Percentiles rank a stretch among this genome's conserved stretches.
phyloP scores from a whole-genome alignment of 2,329 filamentous ascomycete species.

The Penicillium brasilianum region DNA sequence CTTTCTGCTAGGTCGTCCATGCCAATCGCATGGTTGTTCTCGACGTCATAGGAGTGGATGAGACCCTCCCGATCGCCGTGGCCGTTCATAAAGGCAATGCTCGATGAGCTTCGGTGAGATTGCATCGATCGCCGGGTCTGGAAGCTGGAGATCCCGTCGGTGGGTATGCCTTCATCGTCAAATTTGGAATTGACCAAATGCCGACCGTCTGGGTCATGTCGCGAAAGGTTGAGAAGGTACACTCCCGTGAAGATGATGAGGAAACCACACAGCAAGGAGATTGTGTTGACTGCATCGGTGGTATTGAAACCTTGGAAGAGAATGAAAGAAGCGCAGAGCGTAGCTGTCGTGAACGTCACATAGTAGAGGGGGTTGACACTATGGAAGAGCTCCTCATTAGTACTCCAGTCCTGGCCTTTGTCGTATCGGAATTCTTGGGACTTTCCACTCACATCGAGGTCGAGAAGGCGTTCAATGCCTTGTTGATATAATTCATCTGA shows the following conservation, averaged over 20 bases:
- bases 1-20: constrained; percentile 79
- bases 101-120: constrained; percentile 71
- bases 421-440: too few species aligned
- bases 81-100: constrained; percentile 62
- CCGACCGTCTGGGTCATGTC: constrained; percentile 82
- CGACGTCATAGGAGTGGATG: constrained; percentile 88
- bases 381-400: constrained; percentile 16
- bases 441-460: constrained; percentile 81
- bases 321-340: constrained; percentile 91
- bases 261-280: constrained; percentile 91
- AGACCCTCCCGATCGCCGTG: constrained; percentile 75
- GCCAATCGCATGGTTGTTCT: constrained; percentile 72
- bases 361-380: constrained; percentile 97
- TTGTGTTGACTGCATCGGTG: constrained; percentile 84
- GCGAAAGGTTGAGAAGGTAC: constrained; percentile 94
- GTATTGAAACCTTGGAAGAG: constrained; percentile 97
- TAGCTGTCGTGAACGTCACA: constrained; percentile 95
- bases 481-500: constrained; percentile 99
- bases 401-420: neutral
- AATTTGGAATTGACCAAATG: constrained; percentile 64
- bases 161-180: constrained; percentile 74
- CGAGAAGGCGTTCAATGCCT: constrained; percentile 93
- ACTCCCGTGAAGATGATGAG: constrained; percentile 94
- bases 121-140: constrained; percentile 96
- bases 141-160: constrained; percentile 85